Base-by-base conservation (phyloP, 345 rosid species). In the Diplotaxis tenuifolia region DNA sequence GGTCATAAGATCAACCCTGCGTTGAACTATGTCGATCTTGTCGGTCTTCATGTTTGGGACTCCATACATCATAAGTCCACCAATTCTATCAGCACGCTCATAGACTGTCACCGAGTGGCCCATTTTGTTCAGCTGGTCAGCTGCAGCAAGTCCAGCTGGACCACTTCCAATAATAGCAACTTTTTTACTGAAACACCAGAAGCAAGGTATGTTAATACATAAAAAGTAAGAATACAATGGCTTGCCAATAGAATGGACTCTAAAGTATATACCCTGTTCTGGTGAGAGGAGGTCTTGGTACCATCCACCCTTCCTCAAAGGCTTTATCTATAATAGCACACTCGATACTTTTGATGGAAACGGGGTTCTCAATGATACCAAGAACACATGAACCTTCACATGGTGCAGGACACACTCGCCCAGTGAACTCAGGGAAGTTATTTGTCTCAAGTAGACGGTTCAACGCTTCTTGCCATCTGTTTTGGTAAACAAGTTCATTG, bases 1-100 rank as follows among this genome's bases (percentile, higher is more conserved):
- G 19, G 95, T 84, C 98, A 96, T 92, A 62, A 96, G 93, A 79
- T 89, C 76, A 69, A 92, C 98, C 56, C 99, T 91, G 12, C 99
- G 86, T 67, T 96, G 98, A 75, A 96, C 95, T 10, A 96, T 81
- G 82, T 87, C 91, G 28, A 90, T 67, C 82, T 96, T 96, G 86
- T 89, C 99, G 55, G 99, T 14, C 82, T 96, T 96, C 99, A 96
- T 96, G 89, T 96, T 96, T 31, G 99, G 99, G 61, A 96, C 99
- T 52, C 99, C 99, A 76, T 96, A 96, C 99, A 96, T 92, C 99
- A 96, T 96, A 31, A 96, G 96, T 62, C 99, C 99, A 58, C 99
- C 99, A 72, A 96, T 87, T 71, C 97, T 83, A 75, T 96, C 99
- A n/a, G 98, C 80, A 20, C 99, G 97, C 77, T 96, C 99, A 70